phyloP scores from a whole-genome alignment of 2,329 filamentous ascomycete genomes.

The Daldinia sp. region DNA sequence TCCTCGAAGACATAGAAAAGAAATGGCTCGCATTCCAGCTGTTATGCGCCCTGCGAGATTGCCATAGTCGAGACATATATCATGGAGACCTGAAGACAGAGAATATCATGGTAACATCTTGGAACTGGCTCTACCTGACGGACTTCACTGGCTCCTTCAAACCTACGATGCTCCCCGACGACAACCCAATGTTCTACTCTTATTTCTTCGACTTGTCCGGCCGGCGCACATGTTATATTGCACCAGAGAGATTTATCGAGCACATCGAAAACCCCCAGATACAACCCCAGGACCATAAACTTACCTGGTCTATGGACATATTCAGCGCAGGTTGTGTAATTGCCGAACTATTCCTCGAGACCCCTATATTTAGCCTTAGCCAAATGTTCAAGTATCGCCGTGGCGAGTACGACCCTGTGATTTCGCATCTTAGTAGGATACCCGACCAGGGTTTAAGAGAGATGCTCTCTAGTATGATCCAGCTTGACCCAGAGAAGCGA shows the following conservation, averaged over 20 bases:
- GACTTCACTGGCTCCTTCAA: constrained; percentile 98
- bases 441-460: constrained; percentile 88
- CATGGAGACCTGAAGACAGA: constrained; percentile 99
- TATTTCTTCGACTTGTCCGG: constrained; percentile 98
- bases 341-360: constrained; percentile 93
- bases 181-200: constrained; percentile 96
- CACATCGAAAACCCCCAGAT: constrained; percentile 58
- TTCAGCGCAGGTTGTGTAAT: constrained; percentile 98
- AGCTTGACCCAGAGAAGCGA: constrained; percentile 89
- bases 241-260: constrained; percentile 88
- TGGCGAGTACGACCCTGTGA: constrained; percentile 89
- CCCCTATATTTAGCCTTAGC: constrained; percentile 96
- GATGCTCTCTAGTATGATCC: constrained; percentile 95
- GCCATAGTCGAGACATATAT: constrained; percentile 87
- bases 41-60: constrained; percentile 90
- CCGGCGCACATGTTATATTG: constrained; percentile 91
- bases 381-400: constrained; percentile 95
- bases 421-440: constrained; percentile 85
- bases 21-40: constrained; percentile 98
- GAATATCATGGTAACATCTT: constrained; percentile 95
- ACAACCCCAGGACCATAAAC: constrained; percentile 66
- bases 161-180: constrained; percentile 90
- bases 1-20: constrained; percentile 97
- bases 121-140: constrained; percentile 99
- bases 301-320: constrained; percentile 96